Evolutionary conservation across 192 early-diverging fungal genomes (phyloP).

Genomic region (Backusella psychrophila): DNA sequence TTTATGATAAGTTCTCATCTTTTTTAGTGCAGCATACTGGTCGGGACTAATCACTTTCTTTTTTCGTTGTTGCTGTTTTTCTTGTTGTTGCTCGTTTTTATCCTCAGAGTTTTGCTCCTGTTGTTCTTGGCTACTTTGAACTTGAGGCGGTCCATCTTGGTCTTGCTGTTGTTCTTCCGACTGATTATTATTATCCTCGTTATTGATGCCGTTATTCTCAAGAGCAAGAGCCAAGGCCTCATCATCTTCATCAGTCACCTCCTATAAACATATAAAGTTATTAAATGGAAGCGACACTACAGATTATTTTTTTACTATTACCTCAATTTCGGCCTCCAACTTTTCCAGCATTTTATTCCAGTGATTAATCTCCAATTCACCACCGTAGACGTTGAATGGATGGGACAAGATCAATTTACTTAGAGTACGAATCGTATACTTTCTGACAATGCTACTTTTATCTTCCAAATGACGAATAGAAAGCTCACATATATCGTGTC

Average conservation of each 20-base stretch:
- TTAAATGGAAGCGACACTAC: background rate
- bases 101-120: background rate
- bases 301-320: conserved; percentile 21
- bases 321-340: conserved; percentile 68
- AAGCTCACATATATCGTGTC: conserved; percentile 66
- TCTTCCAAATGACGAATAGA: conserved; percentile 83
- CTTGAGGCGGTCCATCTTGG: background rate
- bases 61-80: background rate
- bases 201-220: background rate
- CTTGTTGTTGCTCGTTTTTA: background rate
- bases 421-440: conserved; percentile 85
- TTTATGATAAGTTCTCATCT: conserved; percentile 74
- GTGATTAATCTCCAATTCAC: conserved; percentile 65
- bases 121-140: background rate
- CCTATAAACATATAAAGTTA: background rate
- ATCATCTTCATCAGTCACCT: conserved; percentile 18
- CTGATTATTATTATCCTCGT: background rate
- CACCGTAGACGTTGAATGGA: conserved; percentile 88
- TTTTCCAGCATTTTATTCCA: conserved; percentile 68
- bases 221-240: background rate
- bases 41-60: background rate
- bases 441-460: conserved; percentile 87
- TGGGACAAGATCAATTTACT: conserved; percentile 80
- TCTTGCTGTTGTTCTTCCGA: background rate
- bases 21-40: conserved; percentile 1